Evolutionary conservation across 306 rosid species (phyloP), one percentile per base, ranked within the genome.

Genomic region (Boehmeria nivea): DNA sequence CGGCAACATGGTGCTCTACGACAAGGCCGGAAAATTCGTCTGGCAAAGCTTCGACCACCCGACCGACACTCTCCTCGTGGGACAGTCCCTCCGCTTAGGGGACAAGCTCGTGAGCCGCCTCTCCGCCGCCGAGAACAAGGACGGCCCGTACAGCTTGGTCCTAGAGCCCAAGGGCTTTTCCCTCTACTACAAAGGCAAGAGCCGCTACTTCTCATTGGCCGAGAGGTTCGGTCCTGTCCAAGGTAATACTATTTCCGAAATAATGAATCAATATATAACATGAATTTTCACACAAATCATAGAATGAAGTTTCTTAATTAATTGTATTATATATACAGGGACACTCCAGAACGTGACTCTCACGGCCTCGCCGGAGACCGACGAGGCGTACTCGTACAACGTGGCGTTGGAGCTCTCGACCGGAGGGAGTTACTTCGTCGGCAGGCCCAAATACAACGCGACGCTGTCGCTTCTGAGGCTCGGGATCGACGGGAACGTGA

Each of bases 1-100:
- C 34, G 96, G 94, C 1, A 88, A 84, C 80, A 71, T 82, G 66
- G 87, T 79, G 10, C 82, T 85, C 1, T 55, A 73, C 39, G 70
- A 83, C 71, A 48, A 86, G 1, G 52, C 66, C 2, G 89, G 95
- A 0, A 72, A 71, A 0, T 85, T 81, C 17, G 15, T 85, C 27
- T 85, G 97, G 97, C 86, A 85, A 36, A 89, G 95, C 68, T 85
- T 89, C 49, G 80, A 85, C 18, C 56, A 65, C 19, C 88, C 95
- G 0, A 85, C 89, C 0, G 93, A 89, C 33, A 83, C 93, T 45
- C 79, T 89, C 13, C 69, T 85, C 45, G 77, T 83, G 37, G 85
- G 77, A 0, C 97, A 89, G 54, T 72, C 70, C 44, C 80, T 85
- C 4, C 48, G 61, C 3, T 46, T 34, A 24, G 59, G 64, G 19